A percentile compares a stretch with the other conserved stretches of the same genome.
Conservation (phyloP, 2,329 filamentous ascomycete species). For the Tolypocladium sp. region DNA sequence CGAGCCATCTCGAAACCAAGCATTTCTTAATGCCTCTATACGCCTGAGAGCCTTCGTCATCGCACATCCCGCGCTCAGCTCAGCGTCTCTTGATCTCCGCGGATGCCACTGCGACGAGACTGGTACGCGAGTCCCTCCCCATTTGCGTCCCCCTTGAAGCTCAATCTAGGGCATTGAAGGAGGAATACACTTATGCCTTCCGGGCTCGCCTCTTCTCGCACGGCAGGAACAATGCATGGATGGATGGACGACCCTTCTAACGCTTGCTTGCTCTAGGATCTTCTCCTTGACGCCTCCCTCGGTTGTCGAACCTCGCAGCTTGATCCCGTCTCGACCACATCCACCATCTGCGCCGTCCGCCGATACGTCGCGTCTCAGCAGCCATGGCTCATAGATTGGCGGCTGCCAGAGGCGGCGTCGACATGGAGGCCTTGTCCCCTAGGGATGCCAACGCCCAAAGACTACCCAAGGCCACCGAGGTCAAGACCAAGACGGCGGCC, state of each 20-base stretch:
- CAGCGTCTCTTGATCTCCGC: neutral
- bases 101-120: neutral
- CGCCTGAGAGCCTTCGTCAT: neutral
- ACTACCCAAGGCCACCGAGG: slow-evolving; percentile 35
- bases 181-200: neutral
- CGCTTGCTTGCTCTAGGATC: neutral
- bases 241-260: neutral
- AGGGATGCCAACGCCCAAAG: slow-evolving; percentile 55
- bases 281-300: neutral
- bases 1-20: slow-evolving; percentile 6
- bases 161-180: no score
- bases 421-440: slow-evolving; percentile 56
- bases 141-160: neutral
- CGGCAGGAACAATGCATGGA: neutral
- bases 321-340: neutral
- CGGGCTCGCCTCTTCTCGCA: neutral
- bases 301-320: slow-evolving; percentile 9
- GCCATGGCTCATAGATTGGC: slow-evolving; percentile 40
- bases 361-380: neutral
- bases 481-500: slow-evolving; percentile 42
- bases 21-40: slow-evolving; percentile 17
- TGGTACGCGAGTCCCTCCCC: neutral
- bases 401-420: slow-evolving; percentile 36
- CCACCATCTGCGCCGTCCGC: neutral
- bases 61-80: neutral